Base-by-base conservation (phyloP, 2,329 filamentous ascomycete genomes). In the Fusarium vanettenii region DNA sequence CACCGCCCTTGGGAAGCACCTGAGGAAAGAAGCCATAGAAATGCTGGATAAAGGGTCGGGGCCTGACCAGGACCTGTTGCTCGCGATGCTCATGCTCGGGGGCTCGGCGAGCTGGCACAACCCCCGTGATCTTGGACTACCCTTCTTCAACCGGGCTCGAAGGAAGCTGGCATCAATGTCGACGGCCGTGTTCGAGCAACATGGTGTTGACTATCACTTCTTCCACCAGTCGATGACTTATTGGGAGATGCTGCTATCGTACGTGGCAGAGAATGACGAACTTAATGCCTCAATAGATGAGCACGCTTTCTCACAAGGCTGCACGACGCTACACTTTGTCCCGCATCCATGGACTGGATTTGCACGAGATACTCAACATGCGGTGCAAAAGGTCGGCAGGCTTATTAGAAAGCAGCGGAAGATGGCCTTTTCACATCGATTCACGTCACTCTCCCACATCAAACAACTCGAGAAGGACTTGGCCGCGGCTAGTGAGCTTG, bases 261-360 rank as follows among this genome's bases (percentile, higher is more conserved):
- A 66, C 33, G 70, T 73, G 2, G 70, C 59, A 7, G 70, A 73
- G n/a, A 62, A 71, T n/a, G 60, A 64, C 8, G 31, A 57, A 16
- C 60, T 72, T 20, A 62, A 63, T 6, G 59, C 52, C 3, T 64
- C 52, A 13, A 52, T 22, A 56, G 50, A 31, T 13, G 31, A 56
- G 6, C 25, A n/a, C n/a, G 3, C 31, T 31, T 14, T 56, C 11
- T 22, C 25, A 20, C 18, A 20, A 18, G 65, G 50, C 41, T 64
- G 57, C 65, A 52, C 57, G 41, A 56, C 6, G 35, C 22, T 20
- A 52, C 56, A 25, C 20, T 69, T 62, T 69, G 66, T 66, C 2
- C 70, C 70, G 5, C 70, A 73, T 39, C 70, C 70, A 6, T 73
- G 70, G 70, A 70, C 70, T n/a, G 70, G 70, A 2, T 61, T 73